A percentile compares a stretch with the other conserved stretches of the same genome.
phyloP scores from a whole-genome alignment of 2,329 filamentous ascomycete species.

The Monilinia fructicola region DNA sequence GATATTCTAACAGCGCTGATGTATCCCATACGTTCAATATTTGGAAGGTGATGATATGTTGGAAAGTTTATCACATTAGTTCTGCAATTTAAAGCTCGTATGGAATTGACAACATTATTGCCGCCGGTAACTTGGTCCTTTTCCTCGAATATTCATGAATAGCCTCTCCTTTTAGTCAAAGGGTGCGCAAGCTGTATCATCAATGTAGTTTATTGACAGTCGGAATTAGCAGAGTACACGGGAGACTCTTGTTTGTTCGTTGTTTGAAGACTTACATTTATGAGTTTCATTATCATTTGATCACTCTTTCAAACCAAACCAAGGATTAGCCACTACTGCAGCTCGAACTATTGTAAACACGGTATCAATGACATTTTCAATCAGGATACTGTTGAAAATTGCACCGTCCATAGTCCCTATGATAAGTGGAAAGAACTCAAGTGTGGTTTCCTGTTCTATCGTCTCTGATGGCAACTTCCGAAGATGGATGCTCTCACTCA shows the following conservation, averaged over 20 bases:
- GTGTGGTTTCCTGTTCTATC: background rate
- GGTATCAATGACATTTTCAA: background rate
- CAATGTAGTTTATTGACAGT: background rate
- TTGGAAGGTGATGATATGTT: background rate
- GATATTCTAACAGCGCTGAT: slow-evolving; percentile 33
- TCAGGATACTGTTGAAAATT: background rate
- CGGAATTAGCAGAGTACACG: too few relatives aligned
- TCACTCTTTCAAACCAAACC: too few relatives aligned
- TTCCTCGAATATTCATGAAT: background rate
- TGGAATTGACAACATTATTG: background rate
- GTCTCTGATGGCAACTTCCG: background rate
- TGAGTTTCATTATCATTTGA: too few relatives aligned
- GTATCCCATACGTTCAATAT: slow-evolving; percentile 27
- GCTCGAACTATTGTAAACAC: too few relatives aligned
- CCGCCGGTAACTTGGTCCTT: background rate
- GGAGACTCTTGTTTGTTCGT: too few relatives aligned
- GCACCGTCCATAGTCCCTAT: too few relatives aligned
- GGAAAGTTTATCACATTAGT: slow-evolving; percentile 46
- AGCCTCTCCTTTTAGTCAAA: background rate
- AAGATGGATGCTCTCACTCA: background rate
- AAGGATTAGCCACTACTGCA: too few relatives aligned
- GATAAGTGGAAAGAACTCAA: background rate
- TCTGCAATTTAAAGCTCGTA: background rate
- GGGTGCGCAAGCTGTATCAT: background rate
- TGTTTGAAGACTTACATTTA: too few relatives aligned